phyloP scores from a whole-genome alignment of 1,284 basidiomycete species.

The Trichosporon coremiiforme region DNA sequence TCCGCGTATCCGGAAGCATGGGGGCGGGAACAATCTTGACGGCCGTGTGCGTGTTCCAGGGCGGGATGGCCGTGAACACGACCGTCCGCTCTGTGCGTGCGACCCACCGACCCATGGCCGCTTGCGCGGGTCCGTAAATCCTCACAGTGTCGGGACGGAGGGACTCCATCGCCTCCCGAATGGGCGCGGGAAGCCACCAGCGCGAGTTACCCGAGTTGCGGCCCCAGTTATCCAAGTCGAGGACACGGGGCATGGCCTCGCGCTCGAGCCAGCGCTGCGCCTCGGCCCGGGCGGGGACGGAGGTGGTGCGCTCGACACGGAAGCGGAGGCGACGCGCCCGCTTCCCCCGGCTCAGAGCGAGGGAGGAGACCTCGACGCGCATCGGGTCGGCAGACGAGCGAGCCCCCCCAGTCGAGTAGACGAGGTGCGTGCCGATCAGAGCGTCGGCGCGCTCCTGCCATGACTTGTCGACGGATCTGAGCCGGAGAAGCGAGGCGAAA shows the following conservation, averaged over 20 bases:
- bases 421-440: slow-evolving; percentile 11
- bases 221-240: slow-evolving; percentile 9
- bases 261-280: not conserved
- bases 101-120: not conserved
- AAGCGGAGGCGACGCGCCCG: not conserved
- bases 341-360: not conserved
- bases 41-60: slow-evolving; percentile 1
- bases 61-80: slow-evolving; percentile 4
- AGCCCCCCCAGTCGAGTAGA: not conserved
- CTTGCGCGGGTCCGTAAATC: not conserved
- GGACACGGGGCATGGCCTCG: not conserved
- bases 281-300: not conserved
- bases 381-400: not conserved
- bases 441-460: not conserved
- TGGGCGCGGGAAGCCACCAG: slow-evolving; percentile 1
- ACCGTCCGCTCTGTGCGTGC: not conserved
- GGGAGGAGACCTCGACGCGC: slow-evolving; percentile 4
- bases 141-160: not conserved
- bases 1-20: not conserved
- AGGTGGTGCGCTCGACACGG: not conserved
- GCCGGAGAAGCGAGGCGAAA: not conserved
- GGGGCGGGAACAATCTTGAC: slow-evolving; percentile 10
- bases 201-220: not conserved
- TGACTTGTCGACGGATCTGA: not conserved
- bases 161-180: not conserved